A percentile compares a stretch with the other conserved stretches of the same genome.
Evolutionary conservation across 2,329 filamentous ascomycete genomes (phyloP).

Genomic region (Lecanosticta acicola): DNA sequence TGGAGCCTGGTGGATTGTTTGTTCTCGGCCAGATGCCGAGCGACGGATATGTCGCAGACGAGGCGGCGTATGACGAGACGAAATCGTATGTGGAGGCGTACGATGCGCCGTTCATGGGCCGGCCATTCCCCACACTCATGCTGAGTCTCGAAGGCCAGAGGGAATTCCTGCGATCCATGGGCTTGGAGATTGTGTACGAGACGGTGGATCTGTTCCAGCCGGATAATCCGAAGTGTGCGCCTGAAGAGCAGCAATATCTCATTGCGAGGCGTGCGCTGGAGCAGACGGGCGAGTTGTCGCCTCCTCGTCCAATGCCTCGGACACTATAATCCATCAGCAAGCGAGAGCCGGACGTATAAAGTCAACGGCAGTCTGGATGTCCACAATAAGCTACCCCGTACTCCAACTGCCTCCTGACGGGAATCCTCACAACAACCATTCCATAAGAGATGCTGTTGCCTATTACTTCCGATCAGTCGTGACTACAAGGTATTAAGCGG

Average conservation of each 20-base stretch:
- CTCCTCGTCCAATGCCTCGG: background rate
- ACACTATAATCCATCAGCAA: too few relatives aligned
- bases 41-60: constrained; percentile 20
- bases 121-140: constrained; percentile 10
- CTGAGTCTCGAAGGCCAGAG: constrained; percentile 13
- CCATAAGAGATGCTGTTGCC: too few relatives aligned
- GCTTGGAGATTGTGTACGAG: constrained; percentile 12
- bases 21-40: constrained; percentile 27
- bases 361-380: too few relatives aligned
- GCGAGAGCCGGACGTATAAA: too few relatives aligned
- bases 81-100: constrained; percentile 11
- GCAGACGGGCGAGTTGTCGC: background rate
- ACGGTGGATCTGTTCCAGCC: constrained; percentile 4
- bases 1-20: constrained; percentile 25
- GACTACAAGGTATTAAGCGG: too few relatives aligned
- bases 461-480: too few relatives aligned
- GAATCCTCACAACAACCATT: too few relatives aligned
- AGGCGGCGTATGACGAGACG: constrained; percentile 15
- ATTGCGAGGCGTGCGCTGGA: background rate
- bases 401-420: too few relatives aligned
- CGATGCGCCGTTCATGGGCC: constrained; percentile 15
- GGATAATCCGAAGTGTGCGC: background rate
- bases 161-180: constrained; percentile 8
- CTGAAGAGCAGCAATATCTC: background rate
- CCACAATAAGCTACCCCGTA: too few relatives aligned